A percentile compares a stretch with the other conserved stretches of the same genome.
Conservation (phyloP, 495 filamentous ascomycete species). For the Pseudomonodictys pantanalensis region DNA sequence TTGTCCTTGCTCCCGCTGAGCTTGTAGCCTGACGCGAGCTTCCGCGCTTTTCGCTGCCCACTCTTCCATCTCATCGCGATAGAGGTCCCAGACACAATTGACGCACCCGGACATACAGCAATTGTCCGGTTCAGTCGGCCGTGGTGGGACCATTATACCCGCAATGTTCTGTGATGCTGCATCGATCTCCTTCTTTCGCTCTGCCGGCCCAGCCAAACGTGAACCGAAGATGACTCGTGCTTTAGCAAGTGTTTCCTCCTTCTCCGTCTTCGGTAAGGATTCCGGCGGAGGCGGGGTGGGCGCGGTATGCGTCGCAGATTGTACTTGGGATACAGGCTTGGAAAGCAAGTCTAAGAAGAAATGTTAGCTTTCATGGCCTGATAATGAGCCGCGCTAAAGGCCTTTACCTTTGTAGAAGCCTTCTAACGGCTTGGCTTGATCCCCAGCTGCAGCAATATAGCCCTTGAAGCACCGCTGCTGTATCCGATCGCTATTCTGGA, state of each 20-base stretch:
- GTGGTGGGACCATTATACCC: conserved; percentile 76
- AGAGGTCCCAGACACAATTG: conserved; percentile 94
- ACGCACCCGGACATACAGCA: conserved; percentile 99
- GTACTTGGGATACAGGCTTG: conserved; percentile 42
- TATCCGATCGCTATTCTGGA: conserved; percentile 33
- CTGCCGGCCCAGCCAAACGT: conserved; percentile 66
- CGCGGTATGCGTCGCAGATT: conserved; percentile 40
- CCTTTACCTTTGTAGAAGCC: conserved; percentile 33
- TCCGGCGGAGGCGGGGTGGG: conserved; percentile 42
- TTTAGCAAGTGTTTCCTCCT: conserved; percentile 43
- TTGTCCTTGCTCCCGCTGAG: conserved; percentile 40
- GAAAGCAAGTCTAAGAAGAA: conserved; percentile 42
- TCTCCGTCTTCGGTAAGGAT: conserved; percentile 34
- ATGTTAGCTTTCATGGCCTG: too few relatives aligned
- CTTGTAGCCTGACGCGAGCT: conserved; percentile 50
- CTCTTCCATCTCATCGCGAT: conserved; percentile 84
- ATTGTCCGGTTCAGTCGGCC: conserved; percentile 89
- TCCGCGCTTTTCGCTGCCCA: conserved; percentile 64
- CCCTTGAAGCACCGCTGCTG: conserved; percentile 27
- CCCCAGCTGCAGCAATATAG: conserved; percentile 29
- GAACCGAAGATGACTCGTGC: conserved; percentile 74
- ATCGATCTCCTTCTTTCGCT: conserved; percentile 59
- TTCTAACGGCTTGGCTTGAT: conserved; percentile 31
- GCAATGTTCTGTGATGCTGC: conserved; percentile 62
- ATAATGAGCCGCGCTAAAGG: background rate